Evolutionary conservation across 2,329 filamentous ascomycete genomes (phyloP).

Genomic region (Paraphaeosphaeria minitans): DNA sequence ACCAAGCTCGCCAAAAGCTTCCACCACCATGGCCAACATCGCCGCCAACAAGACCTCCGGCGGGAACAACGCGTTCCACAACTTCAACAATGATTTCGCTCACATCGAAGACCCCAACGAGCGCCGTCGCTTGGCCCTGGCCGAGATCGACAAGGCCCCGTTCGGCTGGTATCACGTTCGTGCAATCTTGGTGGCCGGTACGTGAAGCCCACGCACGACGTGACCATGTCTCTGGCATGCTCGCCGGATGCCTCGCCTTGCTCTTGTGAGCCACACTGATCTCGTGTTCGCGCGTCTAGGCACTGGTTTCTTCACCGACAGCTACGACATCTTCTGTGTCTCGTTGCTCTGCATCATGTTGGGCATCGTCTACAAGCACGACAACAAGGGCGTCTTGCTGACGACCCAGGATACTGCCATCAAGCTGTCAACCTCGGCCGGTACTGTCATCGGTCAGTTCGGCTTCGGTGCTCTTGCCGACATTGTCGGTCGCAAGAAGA

Average conservation of each 20-base stretch:
- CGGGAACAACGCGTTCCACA: slow-evolving; percentile 40
- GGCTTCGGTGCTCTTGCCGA: slow-evolving; percentile 70
- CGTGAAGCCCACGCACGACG: too few relatives aligned
- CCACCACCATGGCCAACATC: slow-evolving; percentile 7
- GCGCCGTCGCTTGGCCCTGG: slow-evolving; percentile 76
- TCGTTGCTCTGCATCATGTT: slow-evolving; percentile 62
- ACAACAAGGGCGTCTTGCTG: slow-evolving; percentile 54
- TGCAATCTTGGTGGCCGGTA: slow-evolving; percentile 47
- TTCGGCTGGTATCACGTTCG: slow-evolving; percentile 85
- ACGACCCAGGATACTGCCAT: slow-evolving; percentile 77
- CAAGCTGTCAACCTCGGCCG: slow-evolving; percentile 82
- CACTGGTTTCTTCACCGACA: slow-evolving; percentile 85
- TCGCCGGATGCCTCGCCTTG: too few relatives aligned
- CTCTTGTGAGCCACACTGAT: neutral
- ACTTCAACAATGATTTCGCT: slow-evolving; percentile 73
- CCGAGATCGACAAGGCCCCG: slow-evolving; percentile 79
- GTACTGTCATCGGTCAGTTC: slow-evolving; percentile 82
- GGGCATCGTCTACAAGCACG: slow-evolving; percentile 76
- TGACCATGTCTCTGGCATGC: too few relatives aligned
- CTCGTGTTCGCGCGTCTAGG: slow-evolving; percentile 61
- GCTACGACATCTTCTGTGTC: slow-evolving; percentile 68
- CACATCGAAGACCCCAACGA: slow-evolving; percentile 73
- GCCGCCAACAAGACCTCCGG: slow-evolving; percentile 29
- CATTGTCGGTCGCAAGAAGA: slow-evolving; percentile 76
- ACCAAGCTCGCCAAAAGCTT: slow-evolving; percentile 25